Evolutionary conservation across 805 yeast species (phyloP).

Genomic region (Saccharomycopsis capsularis): DNA sequence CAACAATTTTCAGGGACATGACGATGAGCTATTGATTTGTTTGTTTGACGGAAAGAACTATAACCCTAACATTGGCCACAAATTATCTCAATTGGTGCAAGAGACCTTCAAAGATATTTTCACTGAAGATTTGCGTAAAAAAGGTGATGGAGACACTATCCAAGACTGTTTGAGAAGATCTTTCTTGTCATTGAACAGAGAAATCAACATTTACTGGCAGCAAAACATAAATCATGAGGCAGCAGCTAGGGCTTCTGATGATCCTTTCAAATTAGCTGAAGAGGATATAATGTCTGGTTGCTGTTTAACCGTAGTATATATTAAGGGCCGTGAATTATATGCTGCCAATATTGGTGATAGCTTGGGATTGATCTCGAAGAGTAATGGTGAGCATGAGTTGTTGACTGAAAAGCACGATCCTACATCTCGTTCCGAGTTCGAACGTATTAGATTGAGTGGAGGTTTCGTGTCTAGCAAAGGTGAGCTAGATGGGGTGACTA

Average conservation of each 20-base stretch:
- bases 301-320: slow-evolving; percentile 73
- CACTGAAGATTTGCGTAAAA: slow-evolving; percentile 54
- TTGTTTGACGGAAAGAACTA: slow-evolving; percentile 76
- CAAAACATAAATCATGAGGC: slow-evolving; percentile 4
- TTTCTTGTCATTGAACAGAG: slow-evolving; percentile 73
- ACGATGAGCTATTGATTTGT: slow-evolving; percentile 74
- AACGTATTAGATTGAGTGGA: slow-evolving; percentile 83
- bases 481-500: slow-evolving; percentile 72
- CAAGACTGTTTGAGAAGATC: slow-evolving; percentile 77
- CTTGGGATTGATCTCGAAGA: slow-evolving; percentile 68
- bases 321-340: slow-evolving; percentile 62
- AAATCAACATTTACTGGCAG: slow-evolving; percentile 48
- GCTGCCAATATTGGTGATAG: slow-evolving; percentile 91
- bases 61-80: slow-evolving; percentile 45
- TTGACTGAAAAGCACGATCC: slow-evolving; percentile 82
- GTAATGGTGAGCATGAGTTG: slow-evolving; percentile 71
- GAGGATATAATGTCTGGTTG: slow-evolving; percentile 78
- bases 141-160: slow-evolving; percentile 40
- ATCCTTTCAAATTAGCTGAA: slow-evolving; percentile 28
- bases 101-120: slow-evolving; percentile 61
- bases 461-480: slow-evolving; percentile 85
- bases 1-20: slow-evolving; percentile 80
- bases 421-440: slow-evolving; percentile 66
- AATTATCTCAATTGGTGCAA: slow-evolving; percentile 67
- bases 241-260: slow-evolving; percentile 23